Evolutionary conservation across 148 eudicot genomes (phyloP), one percentile per base, ranked within the genome.

Genomic region (Pharnaceum exiguum): DNA sequence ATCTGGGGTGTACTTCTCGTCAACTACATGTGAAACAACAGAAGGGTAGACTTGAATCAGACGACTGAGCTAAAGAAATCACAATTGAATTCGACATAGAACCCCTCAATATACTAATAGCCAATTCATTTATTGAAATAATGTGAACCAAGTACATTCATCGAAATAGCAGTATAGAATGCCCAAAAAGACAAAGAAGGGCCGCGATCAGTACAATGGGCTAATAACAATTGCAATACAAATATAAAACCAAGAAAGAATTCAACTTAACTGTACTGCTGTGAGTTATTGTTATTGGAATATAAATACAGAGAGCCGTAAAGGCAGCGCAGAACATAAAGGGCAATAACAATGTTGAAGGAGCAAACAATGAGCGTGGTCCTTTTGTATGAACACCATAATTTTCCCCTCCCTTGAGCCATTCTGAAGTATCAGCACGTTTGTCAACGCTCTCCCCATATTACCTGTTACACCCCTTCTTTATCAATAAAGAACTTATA

Each of bases 301-400:
- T 85, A 81, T 45, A 70, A 65, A 69, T 79, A 87, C 23, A 85
- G 62, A 44, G 88, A 87, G 59, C 68, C 74, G 50, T 85, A 90
- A 40, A 87, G 73, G 38, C 76, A 79, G 51, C 71, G 86, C 44
- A 91, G 73, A 76, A 85, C 78, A 74, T 73, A 87, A 42, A 91
- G 75, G 65, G 81, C 96, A 60, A 87, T 65, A 46, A 64, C 76
- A 69, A 85, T 73, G 65, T 91, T 91, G 65, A 91, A 71, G 42
- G 82, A 80, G 71, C 98, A 91, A 62, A 87, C 68, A 50, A 83
- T 37, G 8, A 91, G 53, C 15, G 94, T 81, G 8, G 78, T 78
- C 45, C 85, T 76, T 73, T 81, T 90, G 73, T 82, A 82, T 18
- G 97, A 82, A 73, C 75, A 78, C 82, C 87, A 81, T 76, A 80